phyloP scores from a whole-genome alignment of 306 rosid species.

The Ammopiptanthus mongolicus region DNA sequence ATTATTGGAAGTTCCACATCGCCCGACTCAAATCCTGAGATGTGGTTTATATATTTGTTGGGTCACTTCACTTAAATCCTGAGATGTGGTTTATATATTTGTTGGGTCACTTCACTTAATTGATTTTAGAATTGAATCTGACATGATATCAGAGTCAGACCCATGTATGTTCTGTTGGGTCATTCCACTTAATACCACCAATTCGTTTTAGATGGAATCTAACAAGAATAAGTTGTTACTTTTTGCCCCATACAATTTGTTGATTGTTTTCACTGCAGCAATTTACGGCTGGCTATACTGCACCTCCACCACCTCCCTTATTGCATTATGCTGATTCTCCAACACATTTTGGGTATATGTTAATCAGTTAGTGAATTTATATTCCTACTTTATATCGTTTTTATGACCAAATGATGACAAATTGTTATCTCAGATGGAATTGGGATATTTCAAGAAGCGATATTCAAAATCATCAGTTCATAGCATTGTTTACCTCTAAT shows the following conservation, averaged over 20 bases:
- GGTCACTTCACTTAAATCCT: too few species aligned
- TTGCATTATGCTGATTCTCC: conserved; percentile 51
- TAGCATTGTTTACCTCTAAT: conserved; percentile 40
- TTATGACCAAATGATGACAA: conserved; percentile 3
- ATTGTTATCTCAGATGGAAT: conserved; percentile 38
- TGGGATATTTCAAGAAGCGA: conserved; percentile 72
- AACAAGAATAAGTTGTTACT: neutral
- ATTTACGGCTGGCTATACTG: conserved; percentile 53
- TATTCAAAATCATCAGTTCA: conserved; percentile 42
- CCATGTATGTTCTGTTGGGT: too few species aligned
- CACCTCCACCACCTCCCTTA: conserved; percentile 54
- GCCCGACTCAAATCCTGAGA: too few species aligned
- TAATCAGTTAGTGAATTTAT: neutral
- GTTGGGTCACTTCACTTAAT: too few species aligned
- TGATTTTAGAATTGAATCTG: too few species aligned
- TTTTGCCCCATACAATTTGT: neutral
- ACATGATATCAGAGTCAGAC: too few species aligned
- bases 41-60: too few species aligned
- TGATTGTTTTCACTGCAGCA: conserved; percentile 40
- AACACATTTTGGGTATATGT: conserved; percentile 48
- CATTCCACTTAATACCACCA: too few species aligned
- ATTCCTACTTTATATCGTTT: neutral
- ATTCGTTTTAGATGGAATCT: too few species aligned
- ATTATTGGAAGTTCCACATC: too few species aligned
- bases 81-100: too few species aligned